Conservation (phyloP, 1,284 basidiomycete genomes). For the Cystobasidium sp. region DNA sequence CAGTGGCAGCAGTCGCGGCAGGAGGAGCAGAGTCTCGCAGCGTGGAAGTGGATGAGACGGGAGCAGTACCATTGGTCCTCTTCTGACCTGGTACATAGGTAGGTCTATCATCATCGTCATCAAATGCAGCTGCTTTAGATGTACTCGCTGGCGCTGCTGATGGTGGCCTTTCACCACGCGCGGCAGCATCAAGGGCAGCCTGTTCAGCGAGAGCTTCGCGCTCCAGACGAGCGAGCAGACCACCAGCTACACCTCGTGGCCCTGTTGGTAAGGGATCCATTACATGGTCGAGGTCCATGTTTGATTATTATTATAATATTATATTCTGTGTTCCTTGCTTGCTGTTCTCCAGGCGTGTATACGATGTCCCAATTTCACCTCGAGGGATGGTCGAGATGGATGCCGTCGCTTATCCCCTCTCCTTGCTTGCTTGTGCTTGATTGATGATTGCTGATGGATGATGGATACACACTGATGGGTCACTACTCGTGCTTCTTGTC, state of each 20-base stretch:
- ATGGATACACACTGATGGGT: not conserved
- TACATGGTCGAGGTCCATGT: constrained; percentile 32
- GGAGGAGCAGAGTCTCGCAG: not conserved
- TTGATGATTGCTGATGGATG: not conserved
- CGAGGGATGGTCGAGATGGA: no score
- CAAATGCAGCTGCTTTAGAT: not conserved
- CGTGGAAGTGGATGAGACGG: not conserved
- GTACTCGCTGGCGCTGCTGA: not conserved
- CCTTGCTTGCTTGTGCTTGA: no score
- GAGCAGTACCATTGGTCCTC: not conserved
- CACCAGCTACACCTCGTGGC: constrained; percentile 28
- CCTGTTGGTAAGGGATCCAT: constrained; percentile 17
- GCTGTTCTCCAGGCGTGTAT: not conserved
- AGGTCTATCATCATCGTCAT: not conserved
- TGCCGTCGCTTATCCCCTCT: no score
- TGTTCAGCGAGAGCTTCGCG: constrained; percentile 29
- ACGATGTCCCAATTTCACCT: no score
- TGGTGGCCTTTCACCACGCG: not conserved
- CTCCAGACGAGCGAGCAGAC: constrained; percentile 32
- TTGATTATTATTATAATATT: not conserved
- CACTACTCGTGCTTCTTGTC: not conserved
- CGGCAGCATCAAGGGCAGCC: constrained; percentile 2
- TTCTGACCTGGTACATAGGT: constrained; percentile 38
- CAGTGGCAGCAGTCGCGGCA: not conserved
- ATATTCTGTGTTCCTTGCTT: not conserved